Base-by-base conservation (phyloP, 345 rosid species). In the Syzygium aqueum region DNA sequence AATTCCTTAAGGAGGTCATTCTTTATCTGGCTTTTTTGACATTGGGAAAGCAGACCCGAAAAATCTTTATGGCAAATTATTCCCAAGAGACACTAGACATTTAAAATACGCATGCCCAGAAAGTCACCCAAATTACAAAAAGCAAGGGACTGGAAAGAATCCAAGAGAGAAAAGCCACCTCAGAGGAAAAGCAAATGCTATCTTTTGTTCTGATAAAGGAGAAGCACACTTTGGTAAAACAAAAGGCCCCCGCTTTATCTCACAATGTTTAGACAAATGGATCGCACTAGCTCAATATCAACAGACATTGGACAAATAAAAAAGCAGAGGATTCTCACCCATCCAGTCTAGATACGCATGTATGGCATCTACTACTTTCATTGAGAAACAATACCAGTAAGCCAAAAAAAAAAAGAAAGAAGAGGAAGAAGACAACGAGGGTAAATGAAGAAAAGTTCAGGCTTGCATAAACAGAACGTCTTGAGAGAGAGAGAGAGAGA, bases 111-210 rank as follows among this genome's bases (percentile, higher is more conserved):
- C 65, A 80, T 59, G 87, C 22, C 63, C 40, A 67, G 83, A 89
- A 89, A 85, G 86, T 52, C 28, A 6, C 54, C 82, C 89, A 88
- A 17, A 51, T 56, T 14, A 53, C 53, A 52, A 80, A 88, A 88
- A 88, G 86, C 87, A 86, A 87, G 59, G 40, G 86, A 50, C 85
- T 40, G 46, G 11, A 80, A 84, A 87, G 91, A 90, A 91, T 90
- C 93, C 93, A 89, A 91, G 89, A 57, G 78, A 86, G 85, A 59
- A 82, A 85, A 87, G 87, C 50, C 82, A 85, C 86, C n/a, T 51
- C 85, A 85, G 88, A 87, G 91, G 84, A 86, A 91, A 90, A 91
- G 93, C 85, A 85, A 86, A 88, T 77, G 40, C 82, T 86, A 53
- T 53, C 86, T 86, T 89, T 91, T 88, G 82, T 87, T 15, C 80